Evolutionary conservation across 176 grass and related monocot species (phyloP).

Genomic region (Themeda triandra): DNA sequence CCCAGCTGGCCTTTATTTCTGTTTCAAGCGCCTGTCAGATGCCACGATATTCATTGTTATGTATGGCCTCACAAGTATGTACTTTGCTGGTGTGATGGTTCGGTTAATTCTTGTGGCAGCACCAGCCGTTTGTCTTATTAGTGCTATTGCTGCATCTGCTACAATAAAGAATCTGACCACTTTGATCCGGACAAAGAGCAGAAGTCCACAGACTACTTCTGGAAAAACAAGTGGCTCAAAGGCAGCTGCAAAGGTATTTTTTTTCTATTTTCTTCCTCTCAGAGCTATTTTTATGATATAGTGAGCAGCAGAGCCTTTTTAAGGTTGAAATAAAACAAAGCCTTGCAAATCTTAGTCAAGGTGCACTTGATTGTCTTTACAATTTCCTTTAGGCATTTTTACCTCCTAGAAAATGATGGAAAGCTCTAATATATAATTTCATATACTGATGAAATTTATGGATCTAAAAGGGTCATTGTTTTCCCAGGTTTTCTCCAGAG

Average conservation of each 20-base stretch:
- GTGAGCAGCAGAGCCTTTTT: not conserved
- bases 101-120: constrained; percentile 94
- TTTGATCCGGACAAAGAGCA: constrained; percentile 72
- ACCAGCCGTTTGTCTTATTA: constrained; percentile 93
- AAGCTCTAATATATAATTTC: not conserved
- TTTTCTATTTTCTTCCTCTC: not conserved
- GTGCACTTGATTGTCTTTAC: not conserved
- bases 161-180: constrained; percentile 95
- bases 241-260: constrained; percentile 83
- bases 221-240: constrained; percentile 75
- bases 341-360: not conserved
- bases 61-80: constrained; percentile 99
- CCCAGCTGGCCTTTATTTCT: constrained; percentile 95
- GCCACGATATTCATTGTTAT: constrained; percentile 96
- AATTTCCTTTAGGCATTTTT: not conserved
- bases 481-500: not conserved
- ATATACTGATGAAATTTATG: not conserved
- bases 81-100: constrained; percentile 99
- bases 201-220: constrained; percentile 51
- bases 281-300: constrained; percentile 9
- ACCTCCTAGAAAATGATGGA: not conserved
- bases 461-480: not conserved
- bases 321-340: not conserved
- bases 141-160: constrained; percentile 85
- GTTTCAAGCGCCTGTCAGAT: constrained; percentile 92